Evolutionary conservation across 192 early-diverging fungal species (phyloP).

Genomic region (Mortierella alpina): DNA sequence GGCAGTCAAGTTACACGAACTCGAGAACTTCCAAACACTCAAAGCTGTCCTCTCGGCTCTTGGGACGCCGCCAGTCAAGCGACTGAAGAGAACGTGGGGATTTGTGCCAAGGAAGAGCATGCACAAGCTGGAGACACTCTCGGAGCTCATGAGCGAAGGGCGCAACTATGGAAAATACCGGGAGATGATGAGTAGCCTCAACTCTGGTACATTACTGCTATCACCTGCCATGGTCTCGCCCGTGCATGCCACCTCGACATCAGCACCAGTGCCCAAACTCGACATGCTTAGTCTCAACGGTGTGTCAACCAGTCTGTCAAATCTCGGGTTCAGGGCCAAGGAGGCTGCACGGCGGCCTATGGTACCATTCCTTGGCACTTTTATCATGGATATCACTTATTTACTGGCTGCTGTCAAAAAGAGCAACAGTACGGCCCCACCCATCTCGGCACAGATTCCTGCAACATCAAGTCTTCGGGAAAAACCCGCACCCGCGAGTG

Average conservation of each 20-base stretch:
- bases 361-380: slow-evolving; percentile 80
- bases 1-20: slow-evolving; percentile 61
- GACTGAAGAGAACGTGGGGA: slow-evolving; percentile 79
- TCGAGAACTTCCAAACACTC: slow-evolving; percentile 78
- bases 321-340: slow-evolving; percentile 39
- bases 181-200: slow-evolving; percentile 60
- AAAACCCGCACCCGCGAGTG: not conserved
- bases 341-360: slow-evolving; percentile 62
- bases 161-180: slow-evolving; percentile 81
- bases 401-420: slow-evolving; percentile 72
- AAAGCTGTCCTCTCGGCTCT: slow-evolving; percentile 77
- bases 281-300: slow-evolving; percentile 38
- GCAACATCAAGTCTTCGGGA: slow-evolving; percentile 37
- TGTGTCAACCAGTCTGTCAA: slow-evolving; percentile 24
- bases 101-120: slow-evolving; percentile 75
- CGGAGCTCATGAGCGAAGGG: slow-evolving; percentile 70
- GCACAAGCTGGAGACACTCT: slow-evolving; percentile 63
- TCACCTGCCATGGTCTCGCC: slow-evolving; percentile 23
- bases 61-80: slow-evolving; percentile 73
- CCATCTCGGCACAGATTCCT: slow-evolving; percentile 42
- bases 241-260: slow-evolving; percentile 11
- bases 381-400: slow-evolving; percentile 85
- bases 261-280: slow-evolving; percentile 13
- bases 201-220: slow-evolving; percentile 32
- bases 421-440: slow-evolving; percentile 19